Evolutionary conservation across 73 alveolate genomes (phyloP).

Genomic region (Paramecium caudatum): DNA sequence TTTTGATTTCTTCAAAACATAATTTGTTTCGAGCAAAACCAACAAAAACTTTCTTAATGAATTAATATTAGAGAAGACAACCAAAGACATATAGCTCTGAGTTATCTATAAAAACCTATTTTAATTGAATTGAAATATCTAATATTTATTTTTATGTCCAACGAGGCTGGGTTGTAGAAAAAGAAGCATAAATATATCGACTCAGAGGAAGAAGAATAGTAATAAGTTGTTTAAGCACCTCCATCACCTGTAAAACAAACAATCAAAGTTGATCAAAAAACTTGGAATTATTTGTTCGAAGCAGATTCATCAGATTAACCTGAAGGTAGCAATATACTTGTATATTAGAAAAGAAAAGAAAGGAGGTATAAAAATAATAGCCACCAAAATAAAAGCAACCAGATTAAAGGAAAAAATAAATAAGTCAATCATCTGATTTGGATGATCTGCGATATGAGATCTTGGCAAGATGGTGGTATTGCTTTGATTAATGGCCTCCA

Average conservation of each 20-base stretch:
- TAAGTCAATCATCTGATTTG: background rate
- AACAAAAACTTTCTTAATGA: conserved; percentile 1
- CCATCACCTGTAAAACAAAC: conserved; percentile 1
- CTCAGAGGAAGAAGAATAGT: conserved; percentile 18
- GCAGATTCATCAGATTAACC: conserved; percentile 11
- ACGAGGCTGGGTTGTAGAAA: background rate
- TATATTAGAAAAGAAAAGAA: background rate
- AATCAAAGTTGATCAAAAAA: background rate
- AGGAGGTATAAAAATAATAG: background rate
- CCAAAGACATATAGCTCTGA: conserved; percentile 59
- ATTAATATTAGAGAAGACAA: conserved; percentile 34
- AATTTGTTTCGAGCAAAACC: conserved; percentile 53
- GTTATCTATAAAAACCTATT: conserved; percentile 28
- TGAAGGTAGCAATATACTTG: conserved; percentile 13
- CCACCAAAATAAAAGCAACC: conserved; percentile 5
- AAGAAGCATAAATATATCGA: conserved; percentile 22
- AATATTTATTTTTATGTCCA: background rate
- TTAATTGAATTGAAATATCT: conserved; percentile 4
- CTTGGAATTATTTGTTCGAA: conserved; percentile 25
- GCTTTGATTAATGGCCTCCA: conserved; percentile 94
- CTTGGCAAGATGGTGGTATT: conserved; percentile 90
- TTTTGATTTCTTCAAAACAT: conserved; percentile 36
- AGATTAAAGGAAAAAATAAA: background rate
- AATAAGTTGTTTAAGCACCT: conserved; percentile 12
- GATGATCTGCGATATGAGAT: conserved; percentile 79